A percentile compares a stretch with the other conserved stretches of the same genome.
phyloP scores from a whole-genome alignment of 768 basidiomycete species.

The Russula vinacea region DNA sequence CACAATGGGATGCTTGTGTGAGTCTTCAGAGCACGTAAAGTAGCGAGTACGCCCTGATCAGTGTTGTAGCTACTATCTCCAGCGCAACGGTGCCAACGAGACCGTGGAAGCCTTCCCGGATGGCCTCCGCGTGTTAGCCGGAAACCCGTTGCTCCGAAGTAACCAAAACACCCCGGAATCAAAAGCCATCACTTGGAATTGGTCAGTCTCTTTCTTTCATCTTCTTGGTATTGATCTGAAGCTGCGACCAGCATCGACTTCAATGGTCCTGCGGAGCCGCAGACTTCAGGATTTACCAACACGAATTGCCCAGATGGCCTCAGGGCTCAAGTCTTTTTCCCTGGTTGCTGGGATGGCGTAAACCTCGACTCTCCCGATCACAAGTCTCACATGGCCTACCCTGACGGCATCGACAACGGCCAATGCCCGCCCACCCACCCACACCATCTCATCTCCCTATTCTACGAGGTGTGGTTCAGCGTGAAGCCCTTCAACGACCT shows the following conservation, averaged over 20 bases:
- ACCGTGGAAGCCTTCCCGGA: slow-evolving; percentile 29
- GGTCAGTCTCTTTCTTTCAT: slow-evolving; percentile 29
- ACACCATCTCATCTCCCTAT: slow-evolving; percentile 45
- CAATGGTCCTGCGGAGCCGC: neutral
- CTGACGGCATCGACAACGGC: slow-evolving; percentile 11
- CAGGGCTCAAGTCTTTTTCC: slow-evolving; percentile 37
- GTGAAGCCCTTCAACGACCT: slow-evolving; percentile 33
- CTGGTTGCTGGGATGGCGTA: slow-evolving; percentile 41
- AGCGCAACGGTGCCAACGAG: slow-evolving; percentile 2
- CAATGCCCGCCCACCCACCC: slow-evolving; percentile 11
- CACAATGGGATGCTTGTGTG: slow-evolving; percentile 29
- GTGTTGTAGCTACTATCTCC: slow-evolving; percentile 27
- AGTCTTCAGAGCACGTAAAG: neutral
- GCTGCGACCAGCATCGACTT: slow-evolving; percentile 12
- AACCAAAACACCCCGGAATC: slow-evolving; percentile 28
- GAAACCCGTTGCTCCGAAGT: slow-evolving; percentile 33
- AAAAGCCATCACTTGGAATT: slow-evolving; percentile 32
- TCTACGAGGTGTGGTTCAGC: slow-evolving; percentile 41
- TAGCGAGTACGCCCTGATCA: neutral
- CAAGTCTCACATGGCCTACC: slow-evolving; percentile 42
- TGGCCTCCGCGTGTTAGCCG: slow-evolving; percentile 32
- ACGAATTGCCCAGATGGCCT: slow-evolving; percentile 34
- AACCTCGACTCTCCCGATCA: slow-evolving; percentile 42
- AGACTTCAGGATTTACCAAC: slow-evolving; percentile 27
- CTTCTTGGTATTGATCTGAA: slow-evolving; percentile 1